phyloP scores from a whole-genome alignment of 306 rosid genomes.

The Medicago truncatula region DNA sequence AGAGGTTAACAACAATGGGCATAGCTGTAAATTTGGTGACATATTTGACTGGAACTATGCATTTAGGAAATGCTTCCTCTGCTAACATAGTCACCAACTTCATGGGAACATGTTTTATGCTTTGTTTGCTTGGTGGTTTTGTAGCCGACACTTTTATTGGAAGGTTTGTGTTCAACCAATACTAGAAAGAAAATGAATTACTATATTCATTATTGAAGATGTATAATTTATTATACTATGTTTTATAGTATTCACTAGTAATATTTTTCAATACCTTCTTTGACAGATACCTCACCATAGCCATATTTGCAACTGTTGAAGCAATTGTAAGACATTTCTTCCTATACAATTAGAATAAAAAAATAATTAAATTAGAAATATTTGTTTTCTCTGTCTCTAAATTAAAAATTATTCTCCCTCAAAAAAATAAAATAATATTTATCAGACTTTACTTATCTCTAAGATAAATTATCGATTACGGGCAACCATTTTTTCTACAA shows the following conservation, averaged over 20 bases:
- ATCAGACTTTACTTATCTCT: no score
- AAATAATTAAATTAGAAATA: no score
- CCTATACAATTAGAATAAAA: neutral
- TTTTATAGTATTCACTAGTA: neutral
- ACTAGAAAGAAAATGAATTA: neutral
- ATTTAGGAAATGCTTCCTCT: conserved; percentile 83
- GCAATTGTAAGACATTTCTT: conserved; percentile 65
- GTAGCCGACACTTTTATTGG: conserved; percentile 94
- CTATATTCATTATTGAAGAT: neutral
- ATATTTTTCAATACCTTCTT: conserved; percentile 3
- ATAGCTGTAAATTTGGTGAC: conserved; percentile 88
- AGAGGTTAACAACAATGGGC: conserved; percentile 81
- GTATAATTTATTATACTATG: no score
- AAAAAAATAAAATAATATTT: no score
- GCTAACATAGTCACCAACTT: conserved; percentile 93
- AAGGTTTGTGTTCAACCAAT: conserved; percentile 46
- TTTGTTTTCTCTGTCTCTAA: no score
- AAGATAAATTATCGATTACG: no score
- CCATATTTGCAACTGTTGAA: conserved; percentile 84
- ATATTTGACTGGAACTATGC: conserved; percentile 81
- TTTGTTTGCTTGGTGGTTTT: conserved; percentile 92
- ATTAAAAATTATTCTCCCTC: no score
- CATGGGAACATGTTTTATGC: conserved; percentile 90
- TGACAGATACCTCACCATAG: conserved; percentile 78
- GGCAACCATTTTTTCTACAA: no score